These are phyloP conservation scores for Phaseolus coccineus DNA, from an alignment of 331 rosid genomes.

Conservation along the genomic window DNA sequence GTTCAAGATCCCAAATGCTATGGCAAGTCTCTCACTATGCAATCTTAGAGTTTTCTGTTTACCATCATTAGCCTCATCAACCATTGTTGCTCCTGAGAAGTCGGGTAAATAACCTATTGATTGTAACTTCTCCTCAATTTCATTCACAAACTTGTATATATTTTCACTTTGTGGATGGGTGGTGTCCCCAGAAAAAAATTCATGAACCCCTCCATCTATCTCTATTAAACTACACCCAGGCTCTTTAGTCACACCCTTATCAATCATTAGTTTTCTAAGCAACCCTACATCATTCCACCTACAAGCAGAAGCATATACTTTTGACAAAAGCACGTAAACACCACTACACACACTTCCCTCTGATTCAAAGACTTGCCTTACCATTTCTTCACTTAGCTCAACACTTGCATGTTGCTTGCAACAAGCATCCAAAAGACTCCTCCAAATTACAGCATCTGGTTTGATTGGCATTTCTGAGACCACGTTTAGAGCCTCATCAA, in stretches of 20 bases:
- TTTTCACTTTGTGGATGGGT: conserved; percentile 64
- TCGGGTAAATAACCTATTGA: conserved; percentile 59
- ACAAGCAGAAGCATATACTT: conserved; percentile 74
- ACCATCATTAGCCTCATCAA: conserved; percentile 52
- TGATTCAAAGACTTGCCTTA: conserved; percentile 61
- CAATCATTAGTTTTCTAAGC: conserved; percentile 75
- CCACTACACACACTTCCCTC: conserved; percentile 60
- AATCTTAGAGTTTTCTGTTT: conserved; percentile 56
- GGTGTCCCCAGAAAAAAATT: conserved; percentile 84
- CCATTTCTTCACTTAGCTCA: conserved; percentile 76
- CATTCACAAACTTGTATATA: conserved; percentile 58
- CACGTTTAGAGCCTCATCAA: conserved; percentile 68
- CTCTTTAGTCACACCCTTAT: conserved; percentile 68
- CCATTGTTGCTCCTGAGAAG: conserved; percentile 63
- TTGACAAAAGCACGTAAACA: conserved; percentile 77
- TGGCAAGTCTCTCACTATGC: conserved; percentile 83
- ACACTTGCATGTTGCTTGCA: conserved; percentile 68
- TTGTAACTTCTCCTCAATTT: conserved; percentile 60
- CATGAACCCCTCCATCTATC: conserved; percentile 69
- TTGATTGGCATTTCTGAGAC: conserved; percentile 71
- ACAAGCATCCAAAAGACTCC: conserved; percentile 84
- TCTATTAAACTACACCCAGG: conserved; percentile 84
- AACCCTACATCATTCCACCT: conserved; percentile 76
- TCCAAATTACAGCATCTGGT: conserved; percentile 83
- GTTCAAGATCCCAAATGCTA: conserved; percentile 72